Evolutionary conservation across 2,329 filamentous ascomycete species (phyloP).

Genomic region (Colletotrichum melonis): DNA sequence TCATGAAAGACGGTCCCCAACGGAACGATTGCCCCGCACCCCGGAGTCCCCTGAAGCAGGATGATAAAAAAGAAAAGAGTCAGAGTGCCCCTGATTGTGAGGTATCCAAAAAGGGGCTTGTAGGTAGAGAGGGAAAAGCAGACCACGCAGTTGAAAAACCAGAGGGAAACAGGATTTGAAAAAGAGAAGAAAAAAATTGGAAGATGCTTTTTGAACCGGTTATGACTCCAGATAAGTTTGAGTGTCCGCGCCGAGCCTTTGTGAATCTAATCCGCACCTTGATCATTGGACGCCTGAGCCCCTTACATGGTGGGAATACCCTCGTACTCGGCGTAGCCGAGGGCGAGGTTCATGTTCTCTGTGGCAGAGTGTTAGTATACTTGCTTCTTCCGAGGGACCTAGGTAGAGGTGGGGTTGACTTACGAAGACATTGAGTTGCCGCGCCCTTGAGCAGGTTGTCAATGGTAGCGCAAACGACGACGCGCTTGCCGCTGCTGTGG

Average conservation of each 20-base stretch:
- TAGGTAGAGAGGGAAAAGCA: background rate
- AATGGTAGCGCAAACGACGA: slow-evolving; percentile 94
- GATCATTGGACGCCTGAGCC: background rate
- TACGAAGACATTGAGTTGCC: slow-evolving; percentile 90
- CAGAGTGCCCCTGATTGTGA: background rate
- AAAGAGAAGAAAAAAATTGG: background rate
- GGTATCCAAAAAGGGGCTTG: background rate
- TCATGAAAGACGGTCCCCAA: background rate
- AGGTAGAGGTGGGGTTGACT: slow-evolving; percentile 51
- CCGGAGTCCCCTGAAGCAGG: background rate
- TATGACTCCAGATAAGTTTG: slow-evolving; percentile 33
- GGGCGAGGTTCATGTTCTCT: slow-evolving; percentile 95
- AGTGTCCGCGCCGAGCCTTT: slow-evolving; percentile 30
- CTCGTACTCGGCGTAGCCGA: slow-evolving; percentile 89
- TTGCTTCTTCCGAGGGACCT: background rate
- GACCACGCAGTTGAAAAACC: background rate
- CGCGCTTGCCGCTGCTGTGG: slow-evolving; percentile 86
- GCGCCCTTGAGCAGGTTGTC: slow-evolving; percentile 95
- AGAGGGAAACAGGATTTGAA: background rate
- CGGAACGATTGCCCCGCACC: background rate
- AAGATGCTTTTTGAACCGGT: slow-evolving; percentile 35
- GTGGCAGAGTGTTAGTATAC: slow-evolving; percentile 9
- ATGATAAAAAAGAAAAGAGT: background rate
- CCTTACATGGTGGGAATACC: slow-evolving; percentile 74
- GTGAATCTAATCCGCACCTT: slow-evolving; percentile 23